A percentile compares a stretch with the other conserved stretches of the same genome.
These are phyloP conservation scores for Nannochloropsis salina DNA, from an alignment of 108 stramenopile species.

Conservation along the genomic window DNA sequence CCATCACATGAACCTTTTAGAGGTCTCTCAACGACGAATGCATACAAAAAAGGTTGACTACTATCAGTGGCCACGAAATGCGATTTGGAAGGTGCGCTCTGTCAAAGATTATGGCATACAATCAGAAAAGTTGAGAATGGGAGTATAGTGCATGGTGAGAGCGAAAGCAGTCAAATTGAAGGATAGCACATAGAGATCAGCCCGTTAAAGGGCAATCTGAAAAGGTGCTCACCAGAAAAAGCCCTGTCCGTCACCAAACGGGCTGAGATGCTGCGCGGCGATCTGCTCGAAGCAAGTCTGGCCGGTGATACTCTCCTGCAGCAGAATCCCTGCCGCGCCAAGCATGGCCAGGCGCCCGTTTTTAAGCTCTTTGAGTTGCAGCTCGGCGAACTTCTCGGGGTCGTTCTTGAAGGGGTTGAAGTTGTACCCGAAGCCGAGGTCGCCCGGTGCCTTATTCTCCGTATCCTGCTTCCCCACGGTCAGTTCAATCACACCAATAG, in stretches of 20 bases:
- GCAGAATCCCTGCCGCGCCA: slow-evolving; percentile 80
- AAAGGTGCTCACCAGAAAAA: slow-evolving; percentile 14
- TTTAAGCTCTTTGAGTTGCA: slow-evolving; percentile 67
- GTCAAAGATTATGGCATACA: too few species aligned
- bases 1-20: too few species aligned
- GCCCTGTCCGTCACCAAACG: slow-evolving; percentile 59
- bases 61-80: too few species aligned
- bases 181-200: too few species aligned
- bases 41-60: too few species aligned
- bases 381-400: slow-evolving; percentile 38
- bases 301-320: slow-evolving; percentile 81
- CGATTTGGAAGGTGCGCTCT: too few species aligned
- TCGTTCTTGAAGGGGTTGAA: slow-evolving; percentile 58
- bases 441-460: slow-evolving; percentile 68
- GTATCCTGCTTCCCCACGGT: slow-evolving; percentile 55
- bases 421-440: slow-evolving; percentile 70
- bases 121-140: too few species aligned
- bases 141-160: too few species aligned
- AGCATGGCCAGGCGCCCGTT: slow-evolving; percentile 95
- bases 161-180: too few species aligned
- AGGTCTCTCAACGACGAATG: too few species aligned
- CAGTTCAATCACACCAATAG: slow-evolving; percentile 62
- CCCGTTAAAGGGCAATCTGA: too few species aligned
- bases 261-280: slow-evolving; percentile 58
- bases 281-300: slow-evolving; percentile 77